Base-by-base conservation (phyloP, 805 yeast species). In the Henningerozyma blattae region DNA sequence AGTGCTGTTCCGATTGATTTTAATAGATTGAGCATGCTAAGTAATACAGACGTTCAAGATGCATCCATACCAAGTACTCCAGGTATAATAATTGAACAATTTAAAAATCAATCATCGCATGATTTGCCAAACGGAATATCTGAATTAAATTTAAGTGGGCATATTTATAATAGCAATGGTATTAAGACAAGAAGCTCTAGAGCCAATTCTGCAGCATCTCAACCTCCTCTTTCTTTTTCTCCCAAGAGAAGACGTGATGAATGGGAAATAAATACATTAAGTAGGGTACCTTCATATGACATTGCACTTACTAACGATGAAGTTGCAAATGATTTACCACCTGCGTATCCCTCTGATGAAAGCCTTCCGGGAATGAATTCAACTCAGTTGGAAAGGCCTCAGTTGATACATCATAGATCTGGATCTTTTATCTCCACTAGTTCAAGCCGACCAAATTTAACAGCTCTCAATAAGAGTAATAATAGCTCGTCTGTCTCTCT, bases 211-310 rank as follows among this genome's bases (percentile, higher is more conserved):
- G 67, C 59, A 24, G 43, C 46, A 13, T 58, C 59, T 16, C 36
- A 59, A 20, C 31, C 46, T 38, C 35, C 47, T 18, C n/a, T 24
- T 8, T 24, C 27, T 24, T 24, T 24, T 24, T 28, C 45, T 35
- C 29, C 58, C 5, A 42, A 50, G 1, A 15, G 39, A 26, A 40
- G 40, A 35, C 47, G 49, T 12, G 68, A 61, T 19, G 15, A 9
- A 12, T 61, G 67, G 65, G 68, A 69, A 37, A 39, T 65, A 3
- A 52, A 54, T 5, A 55, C 63, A 2, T 43, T 84, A 42, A 75
- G 80, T 15, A 62, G 73, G 32, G 95, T 89, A 5, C 97, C 97
- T 0, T 75, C 94, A 0, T 89, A 89, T 56, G 69, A 68, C 6
- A 77, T 81, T 22, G 96, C 97, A 0, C 57, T 86, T 54, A 71